Percentiles rank a stretch among this genome's conserved stretches.
These are phyloP conservation scores for Hordeum pubiflorum DNA, from an alignment of 202 grass and related monocot genomes.

Conservation along the genomic window DNA sequence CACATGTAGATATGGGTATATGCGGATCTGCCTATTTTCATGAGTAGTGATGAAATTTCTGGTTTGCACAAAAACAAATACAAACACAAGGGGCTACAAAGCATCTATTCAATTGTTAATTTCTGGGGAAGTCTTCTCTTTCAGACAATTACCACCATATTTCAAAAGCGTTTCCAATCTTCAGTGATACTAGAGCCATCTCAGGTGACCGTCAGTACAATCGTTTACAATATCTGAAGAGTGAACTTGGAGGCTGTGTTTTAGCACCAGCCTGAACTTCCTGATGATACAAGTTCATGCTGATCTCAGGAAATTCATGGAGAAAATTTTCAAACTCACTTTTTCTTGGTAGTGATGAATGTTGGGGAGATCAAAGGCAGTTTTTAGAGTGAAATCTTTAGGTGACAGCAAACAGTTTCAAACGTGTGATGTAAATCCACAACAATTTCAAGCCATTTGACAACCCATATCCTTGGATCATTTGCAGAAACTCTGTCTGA, in stretches of 20 bases:
- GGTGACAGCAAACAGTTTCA: not conserved
- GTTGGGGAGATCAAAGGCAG: not conserved
- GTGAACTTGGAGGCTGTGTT: not conserved
- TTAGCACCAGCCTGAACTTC: not conserved
- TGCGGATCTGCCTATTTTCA: too few species aligned
- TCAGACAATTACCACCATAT: too few species aligned
- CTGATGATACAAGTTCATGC: not conserved
- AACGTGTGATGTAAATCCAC: not conserved
- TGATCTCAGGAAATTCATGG: not conserved
- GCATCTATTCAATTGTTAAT: too few species aligned
- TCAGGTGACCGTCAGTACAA: not conserved
- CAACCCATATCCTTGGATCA: not conserved
- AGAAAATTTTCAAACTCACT: too few species aligned
- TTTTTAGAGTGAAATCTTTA: slow-evolving; percentile 12
- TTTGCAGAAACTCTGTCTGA: not conserved
- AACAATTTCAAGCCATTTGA: not conserved
- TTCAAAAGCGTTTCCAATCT: too few species aligned
- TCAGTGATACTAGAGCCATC: not conserved
- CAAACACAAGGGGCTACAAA: too few species aligned
- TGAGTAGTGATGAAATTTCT: too few species aligned
- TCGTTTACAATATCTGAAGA: not conserved
- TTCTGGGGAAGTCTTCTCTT: too few species aligned
- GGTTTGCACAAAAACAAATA: too few species aligned
- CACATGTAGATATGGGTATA: too few species aligned
- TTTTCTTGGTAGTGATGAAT: too few species aligned